phyloP scores from a whole-genome alignment of 345 rosid genomes.

The Hibiscus trionum region DNA sequence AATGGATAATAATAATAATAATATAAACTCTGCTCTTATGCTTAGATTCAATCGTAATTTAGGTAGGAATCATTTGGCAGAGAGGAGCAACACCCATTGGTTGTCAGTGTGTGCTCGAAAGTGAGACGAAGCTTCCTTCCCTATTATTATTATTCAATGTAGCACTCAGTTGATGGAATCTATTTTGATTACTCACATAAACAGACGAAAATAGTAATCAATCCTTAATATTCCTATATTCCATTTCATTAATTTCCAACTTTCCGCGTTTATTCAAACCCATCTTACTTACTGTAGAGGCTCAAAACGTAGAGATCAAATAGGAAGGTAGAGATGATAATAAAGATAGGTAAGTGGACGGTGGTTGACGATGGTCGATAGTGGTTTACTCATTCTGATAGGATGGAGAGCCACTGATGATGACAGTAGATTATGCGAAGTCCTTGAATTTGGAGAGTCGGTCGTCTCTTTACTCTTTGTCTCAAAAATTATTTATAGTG shows the following conservation, averaged over 20 bases:
- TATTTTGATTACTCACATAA: background rate
- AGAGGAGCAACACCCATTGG: conserved; percentile 20
- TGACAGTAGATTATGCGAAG: too few species aligned
- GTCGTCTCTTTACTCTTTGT: too few species aligned
- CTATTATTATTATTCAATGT: conserved; percentile 7
- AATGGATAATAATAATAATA: conserved; percentile 4
- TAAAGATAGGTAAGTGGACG: too few species aligned
- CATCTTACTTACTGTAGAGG: background rate
- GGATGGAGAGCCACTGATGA: too few species aligned
- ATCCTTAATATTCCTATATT: background rate
- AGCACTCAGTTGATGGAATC: conserved; percentile 23
- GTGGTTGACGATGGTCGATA: too few species aligned
- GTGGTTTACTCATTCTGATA: too few species aligned
- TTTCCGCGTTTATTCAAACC: background rate
- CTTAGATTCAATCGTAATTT: conserved; percentile 27
- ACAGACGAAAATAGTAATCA: background rate
- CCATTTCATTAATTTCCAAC: background rate
- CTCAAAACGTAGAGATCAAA: too few species aligned
- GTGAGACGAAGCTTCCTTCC: conserved; percentile 25
- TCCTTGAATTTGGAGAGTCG: too few species aligned
- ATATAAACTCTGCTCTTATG: conserved; percentile 1
- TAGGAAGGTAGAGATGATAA: too few species aligned
- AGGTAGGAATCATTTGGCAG: conserved; percentile 31
- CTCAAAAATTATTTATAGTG: too few species aligned
- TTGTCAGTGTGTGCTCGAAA: conserved; percentile 21